Evolutionary conservation across 805 yeast species (phyloP).

Genomic region (Lipomyces starkeyi): DNA sequence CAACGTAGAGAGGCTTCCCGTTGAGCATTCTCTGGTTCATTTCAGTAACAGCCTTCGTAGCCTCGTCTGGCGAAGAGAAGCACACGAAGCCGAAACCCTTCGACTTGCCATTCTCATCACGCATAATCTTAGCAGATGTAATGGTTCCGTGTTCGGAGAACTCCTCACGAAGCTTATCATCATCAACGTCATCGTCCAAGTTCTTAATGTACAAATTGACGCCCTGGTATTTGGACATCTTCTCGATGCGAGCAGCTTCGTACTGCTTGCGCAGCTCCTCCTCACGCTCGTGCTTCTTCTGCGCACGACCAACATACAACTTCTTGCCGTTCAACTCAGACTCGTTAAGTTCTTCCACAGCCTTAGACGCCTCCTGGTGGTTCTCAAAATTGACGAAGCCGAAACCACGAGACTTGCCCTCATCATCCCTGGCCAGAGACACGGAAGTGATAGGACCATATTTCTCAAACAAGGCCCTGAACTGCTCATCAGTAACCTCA

Average conservation of each 20-base stretch:
- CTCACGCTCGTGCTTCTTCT: slow-evolving; percentile 96
- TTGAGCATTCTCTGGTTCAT: slow-evolving; percentile 96
- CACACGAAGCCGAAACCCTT: slow-evolving; percentile 99
- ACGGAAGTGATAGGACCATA: slow-evolving; percentile 85
- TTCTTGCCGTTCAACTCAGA: slow-evolving; percentile 82
- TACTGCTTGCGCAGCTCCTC: slow-evolving; percentile 94
- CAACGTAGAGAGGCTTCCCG: slow-evolving; percentile 97
- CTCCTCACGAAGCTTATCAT: slow-evolving; percentile 88
- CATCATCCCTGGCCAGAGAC: slow-evolving; percentile 76
- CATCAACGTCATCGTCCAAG: slow-evolving; percentile 91
- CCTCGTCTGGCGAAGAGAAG: slow-evolving; percentile 97
- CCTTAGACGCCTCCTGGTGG: slow-evolving; percentile 87
- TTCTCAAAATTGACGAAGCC: slow-evolving; percentile 91
- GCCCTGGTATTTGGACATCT: slow-evolving; percentile 93
- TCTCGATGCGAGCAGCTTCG: slow-evolving; percentile 90
- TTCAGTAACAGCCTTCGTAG: slow-evolving; percentile 96
- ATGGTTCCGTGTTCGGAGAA: slow-evolving; percentile 92
- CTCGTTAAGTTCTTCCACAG: slow-evolving; percentile 91
- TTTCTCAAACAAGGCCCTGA: slow-evolving; percentile 71
- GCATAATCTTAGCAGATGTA: slow-evolving; percentile 96
- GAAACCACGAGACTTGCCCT: slow-evolving; percentile 92
- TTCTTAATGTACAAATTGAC: slow-evolving; percentile 96
- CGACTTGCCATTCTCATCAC: slow-evolving; percentile 91
- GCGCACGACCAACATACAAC: slow-evolving; percentile 97
- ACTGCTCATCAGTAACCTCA: slow-evolving; percentile 59